Evolutionary conservation across 441 rosid species (phyloP).

Genomic region (Croton laevigatus): DNA sequence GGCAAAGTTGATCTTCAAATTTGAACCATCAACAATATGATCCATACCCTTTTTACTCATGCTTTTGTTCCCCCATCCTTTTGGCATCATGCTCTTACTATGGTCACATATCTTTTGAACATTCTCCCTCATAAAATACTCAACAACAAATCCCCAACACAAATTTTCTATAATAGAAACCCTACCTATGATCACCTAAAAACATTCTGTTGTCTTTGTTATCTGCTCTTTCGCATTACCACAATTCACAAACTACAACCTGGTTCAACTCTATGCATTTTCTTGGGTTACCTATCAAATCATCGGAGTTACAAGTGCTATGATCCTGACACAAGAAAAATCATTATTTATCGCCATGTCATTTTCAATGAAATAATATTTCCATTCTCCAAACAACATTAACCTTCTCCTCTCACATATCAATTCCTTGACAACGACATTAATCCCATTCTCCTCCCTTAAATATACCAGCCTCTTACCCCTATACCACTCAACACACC

Average conservation of each 20-base stretch:
- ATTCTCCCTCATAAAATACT: background rate
- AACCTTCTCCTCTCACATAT: no score
- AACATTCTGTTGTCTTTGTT: background rate
- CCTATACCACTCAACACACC: no score
- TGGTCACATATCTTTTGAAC: constrained; percentile 7
- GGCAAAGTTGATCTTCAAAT: constrained; percentile 3
- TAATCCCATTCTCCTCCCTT: no score
- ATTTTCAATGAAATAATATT: no score
- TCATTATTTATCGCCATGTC: no score
- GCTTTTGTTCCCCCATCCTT: background rate
- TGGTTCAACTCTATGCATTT: background rate
- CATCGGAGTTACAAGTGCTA: no score
- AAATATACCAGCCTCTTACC: no score
- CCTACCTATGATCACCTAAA: background rate
- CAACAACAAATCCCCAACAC: background rate
- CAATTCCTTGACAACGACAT: no score
- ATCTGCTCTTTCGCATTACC: background rate
- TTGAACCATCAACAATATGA: background rate
- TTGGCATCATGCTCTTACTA: background rate
- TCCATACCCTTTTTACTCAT: background rate
- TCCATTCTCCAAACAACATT: no score
- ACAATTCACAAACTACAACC: background rate
- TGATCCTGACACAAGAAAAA: no score
- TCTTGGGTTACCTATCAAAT: no score
- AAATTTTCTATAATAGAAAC: background rate